These are phyloP conservation scores for Allantophomopsis cytisporea DNA, from an alignment of 2,329 filamentous ascomycete species.

Conservation along the genomic window DNA sequence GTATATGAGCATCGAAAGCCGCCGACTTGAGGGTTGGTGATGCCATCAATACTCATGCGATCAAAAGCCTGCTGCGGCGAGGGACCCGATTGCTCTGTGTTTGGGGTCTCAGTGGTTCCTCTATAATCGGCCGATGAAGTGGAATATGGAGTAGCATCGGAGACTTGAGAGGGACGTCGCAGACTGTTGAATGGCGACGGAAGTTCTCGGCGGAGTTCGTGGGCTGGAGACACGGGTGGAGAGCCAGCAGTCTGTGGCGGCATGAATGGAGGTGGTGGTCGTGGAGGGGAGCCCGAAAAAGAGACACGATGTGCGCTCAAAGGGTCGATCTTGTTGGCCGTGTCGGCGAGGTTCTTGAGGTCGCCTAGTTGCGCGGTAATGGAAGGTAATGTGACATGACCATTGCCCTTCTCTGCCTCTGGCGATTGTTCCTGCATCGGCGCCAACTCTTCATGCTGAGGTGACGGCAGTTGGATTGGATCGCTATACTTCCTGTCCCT, in stretches of 20 bases:
- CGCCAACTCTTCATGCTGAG: slow-evolving; percentile 10
- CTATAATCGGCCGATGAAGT: slow-evolving; percentile 13
- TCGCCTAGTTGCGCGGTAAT: slow-evolving; percentile 15
- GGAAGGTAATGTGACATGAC: slow-evolving; percentile 16
- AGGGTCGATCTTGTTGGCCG: not conserved
- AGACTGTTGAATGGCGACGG: slow-evolving; percentile 16
- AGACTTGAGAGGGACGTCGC: slow-evolving; percentile 13
- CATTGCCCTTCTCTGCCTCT: slow-evolving; percentile 12
- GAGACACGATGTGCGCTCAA: slow-evolving; percentile 5
- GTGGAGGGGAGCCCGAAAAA: slow-evolving; percentile 15
- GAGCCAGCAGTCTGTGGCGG: slow-evolving; percentile 10
- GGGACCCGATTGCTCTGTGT: slow-evolving; percentile 27
- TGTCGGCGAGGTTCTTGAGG: slow-evolving; percentile 13
- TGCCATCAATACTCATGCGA: slow-evolving; percentile 29
- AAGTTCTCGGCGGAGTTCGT: slow-evolving; percentile 26
- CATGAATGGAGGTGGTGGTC: slow-evolving; percentile 2
- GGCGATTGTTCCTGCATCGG: slow-evolving; percentile 14
- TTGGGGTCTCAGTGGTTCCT: slow-evolving; percentile 29
- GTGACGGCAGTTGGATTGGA: slow-evolving; percentile 2
- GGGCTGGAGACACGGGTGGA: slow-evolving; percentile 15
- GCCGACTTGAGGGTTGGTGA: slow-evolving; percentile 24
- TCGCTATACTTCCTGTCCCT: slow-evolving; percentile 2
- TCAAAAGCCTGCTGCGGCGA: slow-evolving; percentile 32
- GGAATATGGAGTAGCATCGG: slow-evolving; percentile 9
- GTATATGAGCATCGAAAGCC: slow-evolving; percentile 43